These are phyloP conservation scores for Arthrobotrys pseudoclavata DNA, from an alignment of 2,329 filamentous ascomycete genomes.

Conservation along the genomic window DNA sequence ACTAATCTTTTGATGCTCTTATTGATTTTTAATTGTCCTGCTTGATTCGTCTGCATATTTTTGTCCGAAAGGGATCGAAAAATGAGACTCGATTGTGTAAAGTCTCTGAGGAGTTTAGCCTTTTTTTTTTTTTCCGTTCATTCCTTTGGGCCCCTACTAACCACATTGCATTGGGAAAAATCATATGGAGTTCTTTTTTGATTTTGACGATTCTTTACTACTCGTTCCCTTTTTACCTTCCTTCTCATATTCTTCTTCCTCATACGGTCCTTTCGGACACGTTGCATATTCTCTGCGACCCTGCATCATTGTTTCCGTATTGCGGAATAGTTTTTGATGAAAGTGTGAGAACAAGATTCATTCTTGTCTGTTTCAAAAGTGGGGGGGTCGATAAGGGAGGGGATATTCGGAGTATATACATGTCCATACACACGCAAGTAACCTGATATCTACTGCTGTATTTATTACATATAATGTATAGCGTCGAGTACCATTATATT, in stretches of 20 bases:
- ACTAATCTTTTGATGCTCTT: slow-evolving; percentile 8
- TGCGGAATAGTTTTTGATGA: neutral
- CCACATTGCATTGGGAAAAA: slow-evolving; percentile 35
- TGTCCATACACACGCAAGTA: slow-evolving; percentile 27
- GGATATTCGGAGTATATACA: neutral
- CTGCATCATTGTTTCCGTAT: neutral
- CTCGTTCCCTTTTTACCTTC: neutral
- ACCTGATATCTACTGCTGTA: slow-evolving; percentile 4
- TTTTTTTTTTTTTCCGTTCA: slow-evolving; percentile 14
- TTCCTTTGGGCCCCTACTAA: slow-evolving; percentile 27
- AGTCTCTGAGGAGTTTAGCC: slow-evolving; percentile 21
- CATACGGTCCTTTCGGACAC: slow-evolving; percentile 7
- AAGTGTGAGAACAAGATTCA: neutral
- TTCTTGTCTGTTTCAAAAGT: neutral
- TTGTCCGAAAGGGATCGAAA: slow-evolving; percentile 14
- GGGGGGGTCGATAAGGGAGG: neutral
- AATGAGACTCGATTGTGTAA: neutral
- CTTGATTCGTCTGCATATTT: neutral
- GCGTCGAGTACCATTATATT: slow-evolving; percentile 23
- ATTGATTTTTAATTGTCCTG: slow-evolving; percentile 26
- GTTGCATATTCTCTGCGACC: neutral
- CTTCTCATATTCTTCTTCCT: neutral
- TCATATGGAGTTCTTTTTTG: slow-evolving; percentile 50
- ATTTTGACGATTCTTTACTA: slow-evolving; percentile 24
- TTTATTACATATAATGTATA: slow-evolving; percentile 56